phyloP scores from a whole-genome alignment of 208 protist genomes.

The Leishmania amazonensis region DNA sequence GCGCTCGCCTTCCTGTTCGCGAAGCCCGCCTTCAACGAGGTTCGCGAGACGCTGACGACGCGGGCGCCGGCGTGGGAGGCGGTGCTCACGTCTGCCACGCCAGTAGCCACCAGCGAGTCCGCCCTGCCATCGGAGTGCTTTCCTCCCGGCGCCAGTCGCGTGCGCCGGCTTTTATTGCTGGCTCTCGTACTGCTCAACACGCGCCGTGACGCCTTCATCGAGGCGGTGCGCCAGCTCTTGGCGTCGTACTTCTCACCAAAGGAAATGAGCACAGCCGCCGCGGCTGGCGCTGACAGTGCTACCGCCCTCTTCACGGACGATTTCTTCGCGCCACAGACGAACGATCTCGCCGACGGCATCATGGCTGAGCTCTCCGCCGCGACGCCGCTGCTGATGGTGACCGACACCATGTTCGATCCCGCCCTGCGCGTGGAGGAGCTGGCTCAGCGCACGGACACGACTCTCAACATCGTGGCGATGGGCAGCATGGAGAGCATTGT shows the following conservation, averaged over 20 bases:
- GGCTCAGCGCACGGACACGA: slow-evolving; percentile 55
- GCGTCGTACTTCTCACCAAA: slow-evolving; percentile 67
- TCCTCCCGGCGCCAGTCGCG: slow-evolving; percentile 28
- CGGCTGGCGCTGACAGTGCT: background rate
- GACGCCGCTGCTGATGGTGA: slow-evolving; percentile 87
- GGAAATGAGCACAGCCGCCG: slow-evolving; percentile 12
- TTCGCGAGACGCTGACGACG: slow-evolving; percentile 62
- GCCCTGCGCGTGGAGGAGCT: slow-evolving; percentile 90
- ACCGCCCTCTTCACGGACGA: slow-evolving; percentile 17
- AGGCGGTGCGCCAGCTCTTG: slow-evolving; percentile 60
- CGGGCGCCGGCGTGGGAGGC: slow-evolving; percentile 47
- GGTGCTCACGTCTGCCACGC: slow-evolving; percentile 52
- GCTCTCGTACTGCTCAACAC: slow-evolving; percentile 72
- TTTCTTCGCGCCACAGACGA: slow-evolving; percentile 61
- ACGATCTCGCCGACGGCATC: slow-evolving; percentile 46
- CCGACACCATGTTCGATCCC: slow-evolving; percentile 95
- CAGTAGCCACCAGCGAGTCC: slow-evolving; percentile 40
- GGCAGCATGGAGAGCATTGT: slow-evolving; percentile 95
- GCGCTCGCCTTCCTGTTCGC: slow-evolving; percentile 52
- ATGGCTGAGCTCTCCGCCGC: slow-evolving; percentile 58
- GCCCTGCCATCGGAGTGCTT: slow-evolving; percentile 46
- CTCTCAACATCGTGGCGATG: slow-evolving; percentile 92
- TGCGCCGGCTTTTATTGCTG: slow-evolving; percentile 62
- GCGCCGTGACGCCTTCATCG: slow-evolving; percentile 76
- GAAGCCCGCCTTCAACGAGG: slow-evolving; percentile 60